Percentiles rank a stretch among this genome's conserved stretches.
These are phyloP conservation scores for Pisolithus thermaeus DNA, from an alignment of 1,284 basidiomycete genomes.

Conservation along the genomic window DNA sequence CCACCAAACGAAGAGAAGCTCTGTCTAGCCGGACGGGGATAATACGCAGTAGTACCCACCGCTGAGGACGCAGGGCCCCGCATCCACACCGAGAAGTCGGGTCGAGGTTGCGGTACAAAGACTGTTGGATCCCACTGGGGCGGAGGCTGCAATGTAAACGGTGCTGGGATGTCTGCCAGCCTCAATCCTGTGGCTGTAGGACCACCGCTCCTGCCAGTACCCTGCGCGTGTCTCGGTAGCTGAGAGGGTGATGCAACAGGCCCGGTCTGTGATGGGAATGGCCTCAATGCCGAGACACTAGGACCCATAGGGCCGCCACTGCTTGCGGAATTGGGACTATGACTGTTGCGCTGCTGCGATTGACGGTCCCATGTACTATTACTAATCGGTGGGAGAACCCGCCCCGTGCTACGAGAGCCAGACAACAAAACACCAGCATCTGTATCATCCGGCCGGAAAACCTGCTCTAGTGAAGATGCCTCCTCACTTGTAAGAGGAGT, in stretches of 20 bases:
- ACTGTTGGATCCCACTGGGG: conserved; percentile 53
- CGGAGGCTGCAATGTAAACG: conserved; percentile 58
- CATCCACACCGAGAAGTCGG: conserved; percentile 33
- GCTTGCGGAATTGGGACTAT: background rate
- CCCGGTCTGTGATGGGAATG: conserved; percentile 22
- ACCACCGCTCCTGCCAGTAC: background rate
- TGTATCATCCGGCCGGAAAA: background rate
- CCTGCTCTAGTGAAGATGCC: background rate
- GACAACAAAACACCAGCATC: background rate
- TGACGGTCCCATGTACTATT: conserved; percentile 12
- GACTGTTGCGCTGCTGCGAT: background rate
- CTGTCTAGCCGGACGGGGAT: conserved; percentile 8
- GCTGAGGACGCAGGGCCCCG: conserved; percentile 5
- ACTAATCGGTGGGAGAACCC: conserved; percentile 24
- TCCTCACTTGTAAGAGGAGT: background rate
- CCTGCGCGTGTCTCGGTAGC: conserved; percentile 7
- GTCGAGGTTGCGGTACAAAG: conserved; percentile 32
- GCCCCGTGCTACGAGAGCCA: background rate
- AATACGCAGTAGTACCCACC: conserved; percentile 12
- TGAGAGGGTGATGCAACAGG: conserved; percentile 8
- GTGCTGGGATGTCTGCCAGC: conserved; percentile 43
- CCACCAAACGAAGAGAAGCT: conserved; percentile 12
- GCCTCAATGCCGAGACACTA: conserved; percentile 15
- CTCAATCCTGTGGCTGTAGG: background rate
- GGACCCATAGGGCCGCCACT: conserved; percentile 9